Evolutionary conservation across 1,284 basidiomycete species (phyloP).

Genomic region (Uromyces viciae-fabae): DNA sequence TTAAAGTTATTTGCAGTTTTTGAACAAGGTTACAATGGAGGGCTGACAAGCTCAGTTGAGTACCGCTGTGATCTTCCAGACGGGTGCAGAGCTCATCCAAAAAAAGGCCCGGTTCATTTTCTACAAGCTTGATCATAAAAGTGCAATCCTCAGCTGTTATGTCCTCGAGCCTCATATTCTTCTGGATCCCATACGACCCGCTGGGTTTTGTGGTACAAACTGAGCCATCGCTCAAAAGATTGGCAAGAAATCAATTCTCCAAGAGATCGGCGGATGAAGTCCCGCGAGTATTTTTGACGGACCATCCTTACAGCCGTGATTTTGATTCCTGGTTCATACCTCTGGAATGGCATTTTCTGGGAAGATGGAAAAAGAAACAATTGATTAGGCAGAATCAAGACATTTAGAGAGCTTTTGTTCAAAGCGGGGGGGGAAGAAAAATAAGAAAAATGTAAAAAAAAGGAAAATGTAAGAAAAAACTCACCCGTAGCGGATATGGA

Average conservation of each 20-base stretch:
- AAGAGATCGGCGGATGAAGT: not conserved
- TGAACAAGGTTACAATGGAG: not conserved
- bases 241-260: not conserved
- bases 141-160: not conserved
- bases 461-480: too few species aligned
- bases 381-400: too few species aligned
- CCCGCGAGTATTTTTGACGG: not conserved
- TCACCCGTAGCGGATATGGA: too few species aligned
- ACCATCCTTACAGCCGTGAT: not conserved
- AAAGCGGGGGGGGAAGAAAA: too few species aligned
- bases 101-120: not conserved
- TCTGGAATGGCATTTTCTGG: too few species aligned
- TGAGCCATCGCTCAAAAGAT: not conserved
- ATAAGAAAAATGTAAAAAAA: too few species aligned
- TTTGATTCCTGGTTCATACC: not conserved
- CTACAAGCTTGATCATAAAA: not conserved
- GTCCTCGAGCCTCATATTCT: not conserved
- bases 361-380: too few species aligned
- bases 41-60: not conserved
- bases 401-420: too few species aligned
- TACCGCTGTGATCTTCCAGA: not conserved
- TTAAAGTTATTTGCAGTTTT: not conserved
- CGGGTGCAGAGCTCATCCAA: not conserved
- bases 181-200: not conserved
- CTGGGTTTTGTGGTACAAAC: not conserved